Base-by-base conservation (phyloP, 768 basidiomycete genomes). In the Kwoniella sp. region DNA sequence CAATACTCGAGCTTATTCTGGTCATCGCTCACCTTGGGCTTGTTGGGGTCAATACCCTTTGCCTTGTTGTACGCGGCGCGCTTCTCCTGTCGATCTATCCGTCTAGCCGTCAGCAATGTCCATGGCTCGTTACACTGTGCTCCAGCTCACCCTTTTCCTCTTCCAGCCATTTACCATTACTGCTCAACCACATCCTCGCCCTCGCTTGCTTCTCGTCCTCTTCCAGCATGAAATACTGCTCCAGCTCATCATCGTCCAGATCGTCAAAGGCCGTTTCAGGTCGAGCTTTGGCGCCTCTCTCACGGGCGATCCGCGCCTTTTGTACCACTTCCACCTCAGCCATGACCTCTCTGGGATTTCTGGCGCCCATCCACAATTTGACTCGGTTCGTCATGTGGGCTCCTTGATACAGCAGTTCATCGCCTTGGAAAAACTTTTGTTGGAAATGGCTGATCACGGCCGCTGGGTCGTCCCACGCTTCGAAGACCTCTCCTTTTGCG, bases 241-340 rank as follows among this genome's bases (percentile, higher is more conserved):
- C 68, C 29, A 70, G 34, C 53, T 70, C 68, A 6, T 65, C 63
- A 23, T 70, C 68, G 39, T 70, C 65, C n/a, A 67, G n/a, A 59
- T 67, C 65, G 1, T 48, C 52, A 48, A 70, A 64, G n/a, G 39
- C 48, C 34, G 36, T 47, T 23, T 62, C 57, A n/a, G 41, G 36
- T 27, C 56, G 50, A 22, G 38, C 46, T 40, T 50, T 62, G 3
- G 68, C 60, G 11, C 45, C 26, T 45, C 23, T 56, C 37, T 64
- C 68, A 20, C 65, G 34, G 6, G 32, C 11, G 31, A 40, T 41
- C 26, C 56, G 45, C 3, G 65, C 68, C 7, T 38, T 29, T 15
- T 67, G 59, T 19, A 70, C 55, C 25, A 53, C 46, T 5, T 50
- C 45, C 8, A 60, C 45, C 45, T 70, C 68, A 22, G 46, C n/a